Conservation (phyloP, 2,329 filamentous ascomycete species). For the Cladobotryum protrusum region DNA sequence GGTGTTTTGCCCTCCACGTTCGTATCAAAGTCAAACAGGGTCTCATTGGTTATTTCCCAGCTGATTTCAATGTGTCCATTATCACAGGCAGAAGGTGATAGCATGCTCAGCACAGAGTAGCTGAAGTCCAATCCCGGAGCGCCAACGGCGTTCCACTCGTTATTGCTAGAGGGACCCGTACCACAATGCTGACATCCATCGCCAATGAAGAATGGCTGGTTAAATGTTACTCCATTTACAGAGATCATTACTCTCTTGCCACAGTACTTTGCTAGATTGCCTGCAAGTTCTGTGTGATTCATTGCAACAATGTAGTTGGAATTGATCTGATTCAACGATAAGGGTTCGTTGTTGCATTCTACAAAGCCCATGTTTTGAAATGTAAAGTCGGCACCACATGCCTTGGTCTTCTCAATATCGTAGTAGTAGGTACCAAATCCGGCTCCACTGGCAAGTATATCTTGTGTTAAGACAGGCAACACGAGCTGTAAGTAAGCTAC, state of each 20-base stretch:
- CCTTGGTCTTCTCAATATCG: constrained; percentile 5
- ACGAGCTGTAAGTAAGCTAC: background rate
- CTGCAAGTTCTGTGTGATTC: constrained; percentile 12
- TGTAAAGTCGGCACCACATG: constrained; percentile 4
- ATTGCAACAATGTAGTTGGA: constrained; percentile 15
- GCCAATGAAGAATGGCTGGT: constrained; percentile 12
- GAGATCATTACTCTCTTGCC: constrained; percentile 15
- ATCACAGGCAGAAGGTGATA: constrained; percentile 12
- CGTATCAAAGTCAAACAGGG: constrained; percentile 13
- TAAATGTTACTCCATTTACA: constrained; percentile 10
- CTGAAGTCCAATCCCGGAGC: constrained; percentile 15
- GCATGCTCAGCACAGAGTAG: constrained; percentile 7
- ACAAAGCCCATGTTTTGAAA: constrained; percentile 7
- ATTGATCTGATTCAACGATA: constrained; percentile 10
- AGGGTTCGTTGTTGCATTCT: constrained; percentile 6
- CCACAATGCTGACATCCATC: constrained; percentile 15
- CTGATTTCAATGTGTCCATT: constrained; percentile 12
- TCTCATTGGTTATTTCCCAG: constrained; percentile 15
- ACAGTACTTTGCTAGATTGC: constrained; percentile 12
- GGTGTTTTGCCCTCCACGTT: background rate
- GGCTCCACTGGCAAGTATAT: constrained; percentile 7
- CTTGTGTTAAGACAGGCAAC: background rate
- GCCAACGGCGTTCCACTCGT: constrained; percentile 11
- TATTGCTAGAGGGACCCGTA: constrained; percentile 3
- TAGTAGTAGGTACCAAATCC: constrained; percentile 14